phyloP scores from a whole-genome alignment of 1,139 yeast genomes.

The Yamadazyma taylorii region DNA sequence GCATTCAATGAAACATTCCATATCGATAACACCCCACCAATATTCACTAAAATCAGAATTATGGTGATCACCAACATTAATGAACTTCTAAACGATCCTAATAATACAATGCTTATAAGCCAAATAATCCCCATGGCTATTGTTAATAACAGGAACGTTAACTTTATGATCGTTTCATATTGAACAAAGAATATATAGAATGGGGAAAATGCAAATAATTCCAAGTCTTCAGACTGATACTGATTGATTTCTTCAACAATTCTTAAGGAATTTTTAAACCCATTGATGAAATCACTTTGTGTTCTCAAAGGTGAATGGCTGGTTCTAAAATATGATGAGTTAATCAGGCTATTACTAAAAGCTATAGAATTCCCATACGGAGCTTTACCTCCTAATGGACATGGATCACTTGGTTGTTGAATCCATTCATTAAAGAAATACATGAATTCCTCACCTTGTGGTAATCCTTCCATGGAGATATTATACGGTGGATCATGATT shows the following conservation, averaged over 20 bases:
- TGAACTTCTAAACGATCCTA: conserved; percentile 70
- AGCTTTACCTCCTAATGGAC: conserved; percentile 95
- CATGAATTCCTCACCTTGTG: conserved; percentile 74
- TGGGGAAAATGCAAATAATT: conserved; percentile 88
- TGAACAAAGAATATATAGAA: conserved; percentile 93
- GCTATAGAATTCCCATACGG: conserved; percentile 72
- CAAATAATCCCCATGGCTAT: conserved; percentile 60
- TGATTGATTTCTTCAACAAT: conserved; percentile 58
- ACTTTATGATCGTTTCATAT: conserved; percentile 60
- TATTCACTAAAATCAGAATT: conserved; percentile 61
- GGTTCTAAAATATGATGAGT: conserved; percentile 71
- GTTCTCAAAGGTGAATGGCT: conserved; percentile 81
- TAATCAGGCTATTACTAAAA: conserved; percentile 38
- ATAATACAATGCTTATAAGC: conserved; percentile 51
- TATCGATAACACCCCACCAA: conserved; percentile 77
- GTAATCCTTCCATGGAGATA: conserved; percentile 79
- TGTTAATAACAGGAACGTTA: conserved; percentile 56
- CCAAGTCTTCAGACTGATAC: conserved; percentile 33
- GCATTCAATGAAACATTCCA: conserved; percentile 84
- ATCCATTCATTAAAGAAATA: conserved; percentile 80
- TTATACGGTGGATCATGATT: conserved; percentile 62
- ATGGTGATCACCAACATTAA: conserved; percentile 59
- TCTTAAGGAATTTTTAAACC: conserved; percentile 73
- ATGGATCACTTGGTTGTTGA: conserved; percentile 79
- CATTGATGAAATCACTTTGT: conserved; percentile 79